Conservation (phyloP, 805 yeast genomes). For the Clavispora fructus region DNA sequence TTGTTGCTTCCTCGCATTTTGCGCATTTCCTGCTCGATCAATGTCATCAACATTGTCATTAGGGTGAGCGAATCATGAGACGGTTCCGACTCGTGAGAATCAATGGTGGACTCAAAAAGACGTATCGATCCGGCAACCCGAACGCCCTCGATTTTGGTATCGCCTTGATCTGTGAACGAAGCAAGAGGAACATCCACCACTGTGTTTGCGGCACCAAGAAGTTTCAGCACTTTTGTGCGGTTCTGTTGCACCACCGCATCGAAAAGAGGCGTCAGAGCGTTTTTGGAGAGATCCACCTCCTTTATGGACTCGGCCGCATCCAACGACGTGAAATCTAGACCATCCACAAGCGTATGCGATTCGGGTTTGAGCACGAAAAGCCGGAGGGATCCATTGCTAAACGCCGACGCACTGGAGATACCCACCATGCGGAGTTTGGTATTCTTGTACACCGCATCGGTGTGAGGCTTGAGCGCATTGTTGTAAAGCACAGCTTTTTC, state of each 20-base stretch:
- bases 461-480: constrained; percentile 26
- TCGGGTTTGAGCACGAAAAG: constrained; percentile 16
- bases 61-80: constrained; percentile 19
- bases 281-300: constrained; percentile 8
- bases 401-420: constrained; percentile 29
- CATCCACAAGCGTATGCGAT: constrained; percentile 19
- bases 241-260: constrained; percentile 19
- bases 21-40: constrained; percentile 29
- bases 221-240: constrained; percentile 15
- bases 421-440: constrained; percentile 29
- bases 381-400: constrained; percentile 27
- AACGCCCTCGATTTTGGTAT: constrained; percentile 16
- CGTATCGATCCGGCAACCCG: constrained; percentile 21
- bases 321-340: constrained; percentile 9
- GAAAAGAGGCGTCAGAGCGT: constrained; percentile 14
- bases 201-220: constrained; percentile 14
- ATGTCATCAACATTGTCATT: constrained; percentile 20
- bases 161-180: constrained; percentile 24
- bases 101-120: constrained; percentile 7
- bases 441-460: constrained; percentile 21
- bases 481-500: constrained; percentile 18
- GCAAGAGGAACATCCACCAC: constrained; percentile 25
- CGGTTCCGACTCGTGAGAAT: constrained; percentile 4
- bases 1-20: constrained; percentile 29
- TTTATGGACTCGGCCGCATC: constrained; percentile 3